Base-by-base conservation (phyloP, 129 eudicot genomes). In the Chrysanthemum seticuspe region DNA sequence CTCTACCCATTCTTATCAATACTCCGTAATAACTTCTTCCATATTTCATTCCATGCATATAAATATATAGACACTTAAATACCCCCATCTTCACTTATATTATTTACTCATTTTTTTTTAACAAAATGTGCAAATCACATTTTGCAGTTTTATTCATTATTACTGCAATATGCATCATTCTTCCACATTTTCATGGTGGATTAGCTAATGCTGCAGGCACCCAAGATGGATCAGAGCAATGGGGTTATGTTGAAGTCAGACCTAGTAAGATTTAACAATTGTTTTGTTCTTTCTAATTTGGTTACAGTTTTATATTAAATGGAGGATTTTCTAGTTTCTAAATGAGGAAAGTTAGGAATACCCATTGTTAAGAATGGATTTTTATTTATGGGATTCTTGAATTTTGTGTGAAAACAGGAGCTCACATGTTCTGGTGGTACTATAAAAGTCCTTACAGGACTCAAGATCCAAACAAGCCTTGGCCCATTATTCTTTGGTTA, bases 341-440 rank as follows among this genome's bases (percentile, higher is more conserved):
- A 55, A 40, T 75, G 0, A 29, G 45, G 36, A 67, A 52, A 64
- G 4, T 25, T 6, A 55, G 55, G 73, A 21, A 23, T 53, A n/a
- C 31, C 29, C 70, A 36, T 65, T 45, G 34, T 67, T 13, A 79
- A 79, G 65, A 79, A 57, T 66, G 55, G 29, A 23, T 44, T 68
- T 19, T 19, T 19, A 19, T 19, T 19, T 48, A 5, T 21, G 4
- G 10, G 61, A 29, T 55, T 64, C 36, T 67, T 74, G 10, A 53
- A 64, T 57, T 48, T 76, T 62, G 45, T 72, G 62, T 59, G 55
- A 49, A 65, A 71, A 77, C 80, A 86, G 91, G 76, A 60, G 91
- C 83, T 5, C 91, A 86, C 74, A 65, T 86, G 87, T 86, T 86
- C 57, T 86, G 91, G 91, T 86, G 91, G 87, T 64, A 73, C 10